A percentile compares a stretch with the other conserved stretches of the same genome.
Evolutionary conservation across 768 basidiomycete genomes (phyloP).

Genomic region (Candolleomyces eurysporus): DNA sequence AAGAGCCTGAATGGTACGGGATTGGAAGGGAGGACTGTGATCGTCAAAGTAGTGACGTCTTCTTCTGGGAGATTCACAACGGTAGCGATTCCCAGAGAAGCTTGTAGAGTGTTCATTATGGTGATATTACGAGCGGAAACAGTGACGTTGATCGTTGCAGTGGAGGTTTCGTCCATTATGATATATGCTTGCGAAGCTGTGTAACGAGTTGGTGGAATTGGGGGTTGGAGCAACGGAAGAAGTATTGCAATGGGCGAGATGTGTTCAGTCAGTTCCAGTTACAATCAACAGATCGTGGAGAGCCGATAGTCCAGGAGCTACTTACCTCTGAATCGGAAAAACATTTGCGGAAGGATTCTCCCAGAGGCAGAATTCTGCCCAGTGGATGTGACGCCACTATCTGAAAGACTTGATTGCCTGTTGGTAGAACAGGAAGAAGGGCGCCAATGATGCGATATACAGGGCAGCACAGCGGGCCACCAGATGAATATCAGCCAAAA

Average conservation of each 20-base stretch:
- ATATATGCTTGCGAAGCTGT: constrained; percentile 7
- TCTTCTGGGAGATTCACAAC: constrained; percentile 7
- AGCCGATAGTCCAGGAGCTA: not conserved
- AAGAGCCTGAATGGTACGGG: constrained; percentile 5
- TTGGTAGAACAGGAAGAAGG: not conserved
- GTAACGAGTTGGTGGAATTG: too few relatives aligned
- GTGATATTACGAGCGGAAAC: constrained; percentile 5
- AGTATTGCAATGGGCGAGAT: not conserved
- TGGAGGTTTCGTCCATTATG: not conserved
- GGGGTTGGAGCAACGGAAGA: not conserved
- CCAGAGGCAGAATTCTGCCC: constrained; percentile 42
- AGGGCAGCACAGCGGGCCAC: not conserved
- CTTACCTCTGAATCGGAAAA: constrained; percentile 53
- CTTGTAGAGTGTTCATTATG: constrained; percentile 8
- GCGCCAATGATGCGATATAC: not conserved
- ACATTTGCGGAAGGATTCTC: constrained; percentile 54
- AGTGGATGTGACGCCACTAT: constrained; percentile 31
- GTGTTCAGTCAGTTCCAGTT: not conserved
- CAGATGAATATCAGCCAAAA: not conserved
- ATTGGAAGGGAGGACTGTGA: constrained; percentile 6
- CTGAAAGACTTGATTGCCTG: constrained; percentile 10
- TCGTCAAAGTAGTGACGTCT: constrained; percentile 5
- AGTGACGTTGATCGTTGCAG: constrained; percentile 8
- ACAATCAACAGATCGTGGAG: not conserved
- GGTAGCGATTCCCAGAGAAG: constrained; percentile 4